Evolutionary conservation across 257 asterid species (phyloP).

Genomic region (Primulina eburnea): DNA sequence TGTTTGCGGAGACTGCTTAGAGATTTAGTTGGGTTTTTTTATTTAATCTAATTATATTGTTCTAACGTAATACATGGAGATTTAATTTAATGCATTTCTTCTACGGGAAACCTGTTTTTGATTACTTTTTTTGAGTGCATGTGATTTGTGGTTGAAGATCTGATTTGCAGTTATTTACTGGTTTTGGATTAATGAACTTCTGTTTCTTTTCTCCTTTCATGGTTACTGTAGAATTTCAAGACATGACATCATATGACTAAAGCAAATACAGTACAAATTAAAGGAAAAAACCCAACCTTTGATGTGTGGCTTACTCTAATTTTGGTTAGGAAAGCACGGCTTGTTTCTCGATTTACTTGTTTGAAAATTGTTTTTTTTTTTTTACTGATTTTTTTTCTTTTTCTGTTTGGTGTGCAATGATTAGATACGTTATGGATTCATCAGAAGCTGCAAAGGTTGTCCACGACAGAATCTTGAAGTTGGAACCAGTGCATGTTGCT

Average conservation of each 20-base stretch:
- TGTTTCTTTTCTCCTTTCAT: not conserved
- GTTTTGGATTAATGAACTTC: not conserved
- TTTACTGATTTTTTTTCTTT: constrained; percentile 17
- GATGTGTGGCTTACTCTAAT: not conserved
- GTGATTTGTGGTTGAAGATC: constrained; percentile 1
- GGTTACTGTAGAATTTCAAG: not conserved
- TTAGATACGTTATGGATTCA: constrained; percentile 48
- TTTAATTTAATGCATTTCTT: not conserved
- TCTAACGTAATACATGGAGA: not conserved
- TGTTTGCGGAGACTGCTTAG: not conserved
- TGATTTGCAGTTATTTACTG: not conserved
- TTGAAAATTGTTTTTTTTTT: not conserved
- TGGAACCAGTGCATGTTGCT: constrained; percentile 65
- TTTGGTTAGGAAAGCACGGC: not conserved
- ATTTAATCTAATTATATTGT: not conserved
- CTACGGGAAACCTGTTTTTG: not conserved
- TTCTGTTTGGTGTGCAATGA: constrained; percentile 49
- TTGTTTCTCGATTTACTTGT: too few relatives aligned
- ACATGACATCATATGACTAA: not conserved
- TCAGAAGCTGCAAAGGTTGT: constrained; percentile 60
- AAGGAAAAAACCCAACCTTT: not conserved
- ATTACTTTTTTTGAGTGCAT: not conserved
- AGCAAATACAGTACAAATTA: not conserved
- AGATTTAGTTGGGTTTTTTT: not conserved
- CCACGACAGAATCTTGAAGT: constrained; percentile 41